Percentiles rank a stretch among this genome's conserved stretches.
These are phyloP conservation scores for Leptographium galeiforme DNA, from an alignment of 2,329 filamentous ascomycete genomes.

Conservation along the genomic window DNA sequence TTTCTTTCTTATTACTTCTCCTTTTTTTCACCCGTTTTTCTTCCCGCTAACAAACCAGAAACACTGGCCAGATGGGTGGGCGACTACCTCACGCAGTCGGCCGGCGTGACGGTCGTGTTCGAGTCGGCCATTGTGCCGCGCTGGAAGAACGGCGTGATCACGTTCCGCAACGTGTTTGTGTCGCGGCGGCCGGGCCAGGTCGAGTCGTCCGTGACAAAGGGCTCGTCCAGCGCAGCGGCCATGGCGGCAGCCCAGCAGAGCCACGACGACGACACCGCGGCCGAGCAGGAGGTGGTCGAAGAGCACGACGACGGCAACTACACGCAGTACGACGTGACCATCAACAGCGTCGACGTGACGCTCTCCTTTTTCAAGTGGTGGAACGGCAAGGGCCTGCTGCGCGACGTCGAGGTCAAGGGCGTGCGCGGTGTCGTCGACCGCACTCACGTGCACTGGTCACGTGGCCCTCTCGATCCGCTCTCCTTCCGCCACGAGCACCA, in stretches of 20 bases:
- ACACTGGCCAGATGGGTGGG: conserved; percentile 86
- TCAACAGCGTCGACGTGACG: conserved; percentile 91
- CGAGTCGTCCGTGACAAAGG: conserved; percentile 77
- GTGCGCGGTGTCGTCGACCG: conserved; percentile 87
- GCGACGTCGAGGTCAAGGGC: conserved; percentile 87
- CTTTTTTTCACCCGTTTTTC: too few relatives aligned
- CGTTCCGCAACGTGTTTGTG: conserved; percentile 92
- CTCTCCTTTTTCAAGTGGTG: conserved; percentile 98
- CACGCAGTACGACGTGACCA: conserved; percentile 90
- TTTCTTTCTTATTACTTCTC: neutral
- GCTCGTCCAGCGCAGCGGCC: conserved; percentile 74
- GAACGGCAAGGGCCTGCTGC: conserved; percentile 84
- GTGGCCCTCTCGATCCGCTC: conserved; percentile 61
- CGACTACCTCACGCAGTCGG: conserved; percentile 88
- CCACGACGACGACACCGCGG: conserved; percentile 3
- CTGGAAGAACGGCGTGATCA: conserved; percentile 91
- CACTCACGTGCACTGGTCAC: conserved; percentile 63
- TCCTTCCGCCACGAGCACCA: conserved; percentile 79
- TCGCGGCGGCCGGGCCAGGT: conserved; percentile 78
- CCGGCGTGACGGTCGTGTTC: conserved; percentile 86
- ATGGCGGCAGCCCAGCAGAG: conserved; percentile 52
- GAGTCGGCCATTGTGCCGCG: conserved; percentile 95
- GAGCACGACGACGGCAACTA: conserved; percentile 78
- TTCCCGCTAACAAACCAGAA: conserved; percentile 37
- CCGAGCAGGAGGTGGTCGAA: conserved; percentile 24